Evolutionary conservation across 2,329 filamentous ascomycete species (phyloP), one percentile per base, ranked within the genome.

Genomic region (Fusarium albosuccineum): DNA sequence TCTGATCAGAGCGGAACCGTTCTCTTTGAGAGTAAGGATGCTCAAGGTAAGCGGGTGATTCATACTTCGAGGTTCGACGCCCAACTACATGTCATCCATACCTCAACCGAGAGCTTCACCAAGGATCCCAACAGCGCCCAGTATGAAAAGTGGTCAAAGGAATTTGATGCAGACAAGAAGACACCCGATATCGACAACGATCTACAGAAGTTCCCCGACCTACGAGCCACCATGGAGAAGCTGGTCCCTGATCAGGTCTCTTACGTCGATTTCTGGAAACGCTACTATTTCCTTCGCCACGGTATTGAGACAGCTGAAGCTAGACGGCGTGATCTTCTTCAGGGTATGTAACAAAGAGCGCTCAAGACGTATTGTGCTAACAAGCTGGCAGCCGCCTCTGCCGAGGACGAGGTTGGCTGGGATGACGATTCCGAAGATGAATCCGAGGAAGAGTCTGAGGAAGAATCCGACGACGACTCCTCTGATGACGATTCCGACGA

Each of bases 11-110:
- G 82, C n/a, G 83, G 77, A 70, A 84, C 91, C 49, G 88, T 97
- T 33, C 84, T 97, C 5, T 99, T 98, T 73, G 96, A 98, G 82
- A 97, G 93, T 75, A 97, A 95, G 77, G 95, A 97, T 78, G 89
- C 92, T 6, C 87, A 89, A 50, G 95, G 94, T 27, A 97, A 96
- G 83, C 87, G 96, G 57, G 93, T 98, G 14, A 97, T 98, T 67
- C 96, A 99, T 77, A 92, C 93, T 1, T 97, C 94, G 52, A 87
- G 96, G 64, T 95, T 97, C 76, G 96, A 99, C 75, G 96, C 96
- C 1, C 96, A 98, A 79, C 83, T 99, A 64, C 95, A 99, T 76
- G 94, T 97, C 34, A 94, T 99, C 62, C 96, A 99, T 78, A 94
- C 93, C 5, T 92, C 89, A 17, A 79, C 90, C 39, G 91, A 96